Evolutionary conservation across 2,329 filamentous ascomycete species (phyloP), one percentile per base, ranked within the genome.

Genomic region (Parastagonospora nodorum): DNA sequence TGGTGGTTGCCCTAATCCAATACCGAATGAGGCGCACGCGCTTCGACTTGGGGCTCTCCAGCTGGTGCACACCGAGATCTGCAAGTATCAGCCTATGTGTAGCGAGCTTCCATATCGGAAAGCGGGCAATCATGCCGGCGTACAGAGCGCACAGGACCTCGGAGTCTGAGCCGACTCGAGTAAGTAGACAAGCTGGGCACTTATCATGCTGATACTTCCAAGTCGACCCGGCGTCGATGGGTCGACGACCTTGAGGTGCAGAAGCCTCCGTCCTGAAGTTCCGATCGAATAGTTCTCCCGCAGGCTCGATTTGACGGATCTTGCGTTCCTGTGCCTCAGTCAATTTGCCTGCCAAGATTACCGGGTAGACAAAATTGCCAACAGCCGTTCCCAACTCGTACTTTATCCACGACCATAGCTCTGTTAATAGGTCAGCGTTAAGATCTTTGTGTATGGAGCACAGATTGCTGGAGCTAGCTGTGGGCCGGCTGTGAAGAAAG

Each of bases 141-240:
- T 68, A 60, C 16, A 72, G 51, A 6, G 68, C 66, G 24, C 57
- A 58, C 1, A 68, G 29, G 3, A 66, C 64, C 8, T 51, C 28
- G 4, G 42, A 28, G 19, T 72, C 63, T 2, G 55, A 57, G 3
- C 67, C 68, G 2, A 73, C 61, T 1, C 69, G 59, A 8, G 66
- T 53, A 8, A 72, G 57, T 39, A 72, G 64, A 30, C 70, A 73
- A 1, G 65, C 68, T 4, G 60, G 45, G 46, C 69, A 73, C 8
- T 49, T 38, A 24, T 67, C 55, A 4, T 44, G 5, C 31, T 71
- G 63, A 15, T 58, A 65, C 1, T 8, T 11, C 64, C 65, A 73
- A 38, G 58, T 60, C 1, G 29, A 10, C 2, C 52, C 55, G 4
- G 48, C 19, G 1, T 48, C 7, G 15, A 69, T 58, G 2, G 64